A percentile compares a stretch with the other conserved stretches of the same genome.
phyloP scores from a whole-genome alignment of 1,284 basidiomycete species.

The Somion occarium region DNA sequence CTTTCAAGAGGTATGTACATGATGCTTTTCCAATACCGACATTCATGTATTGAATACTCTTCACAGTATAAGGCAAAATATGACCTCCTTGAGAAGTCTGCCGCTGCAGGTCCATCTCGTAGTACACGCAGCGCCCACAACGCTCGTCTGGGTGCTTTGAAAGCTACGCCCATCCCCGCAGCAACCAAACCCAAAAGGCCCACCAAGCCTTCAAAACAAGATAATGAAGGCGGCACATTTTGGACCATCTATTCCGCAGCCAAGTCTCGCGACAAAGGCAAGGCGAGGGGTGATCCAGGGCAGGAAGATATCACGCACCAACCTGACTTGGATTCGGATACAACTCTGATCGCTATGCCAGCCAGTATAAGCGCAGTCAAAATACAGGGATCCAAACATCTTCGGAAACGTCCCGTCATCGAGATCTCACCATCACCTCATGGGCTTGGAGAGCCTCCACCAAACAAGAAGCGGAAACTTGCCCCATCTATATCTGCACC shows the following conservation, averaged over 20 bases:
- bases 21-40: neutral
- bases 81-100: conserved; percentile 53
- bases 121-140: conserved; percentile 60
- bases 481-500: neutral
- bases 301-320: neutral
- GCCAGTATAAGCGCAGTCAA: conserved; percentile 8
- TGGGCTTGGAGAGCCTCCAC: neutral
- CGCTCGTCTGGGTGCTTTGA: conserved; percentile 32
- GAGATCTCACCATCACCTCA: neutral
- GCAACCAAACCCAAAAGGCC: neutral
- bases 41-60: conserved; percentile 8
- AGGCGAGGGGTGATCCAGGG: conserved; percentile 9
- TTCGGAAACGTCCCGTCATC: neutral
- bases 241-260: conserved; percentile 24
- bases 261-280: conserved; percentile 26
- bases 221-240: conserved; percentile 13
- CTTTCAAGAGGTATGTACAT: conserved; percentile 59
- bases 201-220: conserved; percentile 3
- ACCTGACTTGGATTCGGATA: conserved; percentile 1
- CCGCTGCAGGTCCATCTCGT: conserved; percentile 46
- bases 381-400: neutral
- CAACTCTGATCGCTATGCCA: conserved; percentile 2
- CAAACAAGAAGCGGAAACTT: conserved; percentile 19
- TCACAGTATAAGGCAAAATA: conserved; percentile 58
- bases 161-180: conserved; percentile 9